Base-by-base conservation (phyloP, 2,329 filamentous ascomycete species). In the Bipolaris gigantea region DNA sequence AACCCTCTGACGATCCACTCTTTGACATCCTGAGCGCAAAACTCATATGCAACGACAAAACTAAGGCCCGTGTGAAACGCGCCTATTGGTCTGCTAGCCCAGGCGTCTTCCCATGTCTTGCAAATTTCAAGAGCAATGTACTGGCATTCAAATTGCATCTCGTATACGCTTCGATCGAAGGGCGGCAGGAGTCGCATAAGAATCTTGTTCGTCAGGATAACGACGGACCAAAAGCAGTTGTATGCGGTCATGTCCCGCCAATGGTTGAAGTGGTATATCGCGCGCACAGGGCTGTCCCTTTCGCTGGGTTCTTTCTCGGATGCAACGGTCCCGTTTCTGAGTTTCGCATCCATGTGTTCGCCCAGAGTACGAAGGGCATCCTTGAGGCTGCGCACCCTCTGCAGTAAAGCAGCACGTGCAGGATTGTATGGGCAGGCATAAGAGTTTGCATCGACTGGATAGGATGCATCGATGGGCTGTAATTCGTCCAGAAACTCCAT, bases 91-190 rank as follows among this genome's bases (percentile, higher is more conserved):
- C 63, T 67, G 13, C 59, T 67, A 25, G 61, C 60, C 69, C 68
- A 73, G 2, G 70, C 68, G 52, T 69, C 64, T 50, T 73, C 69
- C 70, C 69, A 73, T 10, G 66, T 71, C 53, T 71, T 71, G 57
- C 69, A 72, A 4, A 73, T 71, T 16, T 73, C 62, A 2, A 64
- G 45, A 10, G 68, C 66, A 13, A 70, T 33, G 18, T 54, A 58
- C 8, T 62, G 66, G 34, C 61, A 69, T 47, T 72, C 67, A 7
- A 62, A 59, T 55, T 71, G 62, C 1, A 73, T 41, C 5, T 50
- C 56, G 44, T 63, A 63, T 34, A 59, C 47, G 5, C 48, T 48
- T 6, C 64, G 61, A 35, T 69, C 61, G 33, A 50, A 64, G 2
- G 61, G 54, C n/a, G 63, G 62, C 1, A 72, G 59, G 1, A 72